phyloP scores from a whole-genome alignment of 345 rosid genomes.

The Heritiera fomes region DNA sequence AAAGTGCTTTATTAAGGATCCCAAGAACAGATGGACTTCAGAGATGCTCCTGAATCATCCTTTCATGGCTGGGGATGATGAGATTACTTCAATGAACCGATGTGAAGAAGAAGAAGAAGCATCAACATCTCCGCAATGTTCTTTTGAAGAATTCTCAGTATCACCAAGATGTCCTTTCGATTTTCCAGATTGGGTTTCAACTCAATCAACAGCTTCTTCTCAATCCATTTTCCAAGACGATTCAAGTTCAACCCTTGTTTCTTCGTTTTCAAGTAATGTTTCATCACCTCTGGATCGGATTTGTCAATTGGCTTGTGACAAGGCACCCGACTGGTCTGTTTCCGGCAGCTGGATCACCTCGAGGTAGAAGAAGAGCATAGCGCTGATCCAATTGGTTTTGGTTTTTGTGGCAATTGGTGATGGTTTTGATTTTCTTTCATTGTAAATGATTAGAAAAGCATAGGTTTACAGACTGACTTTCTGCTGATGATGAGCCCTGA shows the following conservation, averaged over 20 bases:
- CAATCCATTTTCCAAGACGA: conserved; percentile 6
- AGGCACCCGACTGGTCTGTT: conserved; percentile 43
- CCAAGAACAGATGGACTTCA: background rate
- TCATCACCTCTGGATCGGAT: conserved; percentile 33
- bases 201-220: conserved; percentile 26
- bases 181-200: conserved; percentile 48
- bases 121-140: conserved; percentile 5
- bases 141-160: conserved; percentile 18
- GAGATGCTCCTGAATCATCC: conserved; percentile 57
- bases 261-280: conserved; percentile 8
- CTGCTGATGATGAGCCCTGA: conserved; percentile 6
- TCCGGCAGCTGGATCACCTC: conserved; percentile 47
- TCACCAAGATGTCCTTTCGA: conserved; percentile 59
- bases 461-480: background rate
- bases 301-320: conserved; percentile 26
- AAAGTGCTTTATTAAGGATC: background rate
- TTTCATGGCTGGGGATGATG: conserved; percentile 48
- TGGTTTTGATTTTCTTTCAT: background rate
- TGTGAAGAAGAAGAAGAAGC: conserved; percentile 17
- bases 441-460: conserved; percentile 32
- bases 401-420: conserved; percentile 16
- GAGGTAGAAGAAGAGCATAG: conserved; percentile 28
- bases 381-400: conserved; percentile 23
- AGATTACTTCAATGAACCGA: background rate
- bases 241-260: conserved; percentile 23